Base-by-base conservation (phyloP, 2,329 filamentous ascomycete species). In the Knufia petricola region DNA sequence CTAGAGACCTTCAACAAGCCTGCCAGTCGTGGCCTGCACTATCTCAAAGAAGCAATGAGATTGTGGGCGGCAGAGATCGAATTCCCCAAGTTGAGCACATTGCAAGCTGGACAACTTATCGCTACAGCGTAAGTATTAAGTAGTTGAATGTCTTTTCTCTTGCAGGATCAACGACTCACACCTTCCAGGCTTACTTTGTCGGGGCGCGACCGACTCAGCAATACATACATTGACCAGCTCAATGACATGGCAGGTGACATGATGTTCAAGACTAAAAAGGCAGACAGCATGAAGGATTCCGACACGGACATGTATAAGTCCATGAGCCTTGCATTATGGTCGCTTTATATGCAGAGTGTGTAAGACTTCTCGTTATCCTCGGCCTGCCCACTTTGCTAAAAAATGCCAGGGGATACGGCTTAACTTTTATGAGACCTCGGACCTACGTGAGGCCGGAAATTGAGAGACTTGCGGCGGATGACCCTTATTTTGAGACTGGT, bases 61-160 rank as follows among this genome's bases (percentile, higher is more conserved):
- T 51, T 67, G 17, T 66, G 64, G 60, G 60, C 58, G 32, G 55
- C 59, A n/a, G 64, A 68, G 50, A 62, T 63, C 19, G 65, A 62
- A 12, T 55, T 42, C 9, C 50, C 56, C 13, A 61, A 61, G 2
- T 57, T 69, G 30, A 49, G 61, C 15, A 67, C 63, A 44, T 60
- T 67, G 10, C 65, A 68, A 39, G 65, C 62, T 13, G 53, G 68
- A 41, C 55, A 61, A 15, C 46, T 65, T 20, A 63, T 67, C 60
- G 62, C 53, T 10, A 46, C 54, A 42, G 51, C 53, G 56, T 56
- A 50, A 48, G 52, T 40, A 17, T 19, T 24, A 21, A 13, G 26
- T 12, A 12, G 8, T 17, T 7, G 13, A n/a, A n/a, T n/a, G n/a
- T n/a, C n/a, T n/a, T n/a, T n/a, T n/a, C n/a, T n/a, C n/a, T 28